Base-by-base conservation (phyloP, 495 filamentous ascomycete genomes). In the Oidiodendron maius region DNA sequence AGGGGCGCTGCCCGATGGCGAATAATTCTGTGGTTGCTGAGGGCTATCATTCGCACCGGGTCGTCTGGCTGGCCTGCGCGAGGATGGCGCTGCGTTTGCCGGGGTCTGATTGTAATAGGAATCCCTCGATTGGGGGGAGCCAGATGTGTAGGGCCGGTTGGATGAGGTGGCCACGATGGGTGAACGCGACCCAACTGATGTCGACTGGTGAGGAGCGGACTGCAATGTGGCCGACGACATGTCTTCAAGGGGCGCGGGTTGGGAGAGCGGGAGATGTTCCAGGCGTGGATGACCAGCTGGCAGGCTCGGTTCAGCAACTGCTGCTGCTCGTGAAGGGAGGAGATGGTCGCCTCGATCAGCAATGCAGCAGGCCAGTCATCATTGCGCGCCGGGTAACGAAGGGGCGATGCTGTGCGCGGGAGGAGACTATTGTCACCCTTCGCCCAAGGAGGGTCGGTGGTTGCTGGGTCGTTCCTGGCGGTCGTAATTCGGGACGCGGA, bases 191-290 rank as follows among this genome's bases (percentile, higher is more conserved):
- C 66, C 66, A 38, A 76, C 61, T 28, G 68, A 54, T 41, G 76
- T 61, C 47, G 72, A 64, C 51, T 74, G 75, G 53, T 75, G 75
- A 50, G 71, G 68, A 50, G 69, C 66, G 48, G 75, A 57, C 56
- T 81, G 78, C 56, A 80, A 63, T 52, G 75, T 73, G 67, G 72
- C 75, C 56, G 73, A 74, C 60, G 74, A 76, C 75, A 78, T 76
- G 28, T 51, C 48, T 51, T 49, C 23, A 25, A 26, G 16, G 58
- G 39, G 55, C 54, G 51, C 51, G 18, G 50, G 42, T n/a, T n/a
- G n/a, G 23, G 18, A 12, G 11, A 46, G 10, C 24, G 5, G 43
- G 15, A 16, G 37, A 26, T 44, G 46, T 32, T 32, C 35, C 34
- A 43, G 26, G 40, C 38, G 48, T 17, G 37, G 26, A 15, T 41